phyloP scores from a whole-genome alignment of 139 green algal genomes.

The Zygnema circumcarinatum region DNA sequence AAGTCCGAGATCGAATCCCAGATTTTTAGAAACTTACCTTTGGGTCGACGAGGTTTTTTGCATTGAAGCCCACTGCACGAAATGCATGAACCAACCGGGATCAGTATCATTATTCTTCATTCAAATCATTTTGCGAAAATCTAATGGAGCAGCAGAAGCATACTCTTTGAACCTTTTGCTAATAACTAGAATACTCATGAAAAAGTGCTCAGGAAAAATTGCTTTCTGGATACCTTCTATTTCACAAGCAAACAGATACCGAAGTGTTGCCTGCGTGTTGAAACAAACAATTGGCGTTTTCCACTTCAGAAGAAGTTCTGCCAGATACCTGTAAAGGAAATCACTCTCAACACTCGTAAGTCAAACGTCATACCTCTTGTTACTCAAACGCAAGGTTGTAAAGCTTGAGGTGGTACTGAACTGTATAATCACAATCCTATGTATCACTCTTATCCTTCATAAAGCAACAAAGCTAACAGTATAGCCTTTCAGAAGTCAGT shows the following conservation, averaged over 20 bases:
- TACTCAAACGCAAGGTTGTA: no score
- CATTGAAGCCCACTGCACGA: not conserved
- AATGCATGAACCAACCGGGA: not conserved
- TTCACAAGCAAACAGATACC: not conserved
- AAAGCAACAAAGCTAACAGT: no score
- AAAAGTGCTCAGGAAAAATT: not conserved
- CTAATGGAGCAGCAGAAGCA: no score
- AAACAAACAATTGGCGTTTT: not conserved
- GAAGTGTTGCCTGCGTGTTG: not conserved
- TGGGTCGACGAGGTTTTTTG: not conserved
- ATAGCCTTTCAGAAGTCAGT: no score
- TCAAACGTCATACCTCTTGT: no score
- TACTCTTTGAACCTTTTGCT: not conserved
- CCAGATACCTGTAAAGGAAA: not conserved
- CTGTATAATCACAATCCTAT: no score
- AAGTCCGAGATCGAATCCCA: no score
- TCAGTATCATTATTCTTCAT: not conserved
- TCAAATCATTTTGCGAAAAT: no score
- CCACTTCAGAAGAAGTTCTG: not conserved
- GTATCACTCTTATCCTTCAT: no score
- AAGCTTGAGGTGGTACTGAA: no score
- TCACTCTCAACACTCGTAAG: not conserved
- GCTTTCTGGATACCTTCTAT: not conserved
- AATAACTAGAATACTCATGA: no score
- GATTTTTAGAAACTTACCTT: no score